These are phyloP conservation scores for Globisporangium barbulae DNA, from an alignment of 352 stramenopile genomes.

Conservation along the genomic window DNA sequence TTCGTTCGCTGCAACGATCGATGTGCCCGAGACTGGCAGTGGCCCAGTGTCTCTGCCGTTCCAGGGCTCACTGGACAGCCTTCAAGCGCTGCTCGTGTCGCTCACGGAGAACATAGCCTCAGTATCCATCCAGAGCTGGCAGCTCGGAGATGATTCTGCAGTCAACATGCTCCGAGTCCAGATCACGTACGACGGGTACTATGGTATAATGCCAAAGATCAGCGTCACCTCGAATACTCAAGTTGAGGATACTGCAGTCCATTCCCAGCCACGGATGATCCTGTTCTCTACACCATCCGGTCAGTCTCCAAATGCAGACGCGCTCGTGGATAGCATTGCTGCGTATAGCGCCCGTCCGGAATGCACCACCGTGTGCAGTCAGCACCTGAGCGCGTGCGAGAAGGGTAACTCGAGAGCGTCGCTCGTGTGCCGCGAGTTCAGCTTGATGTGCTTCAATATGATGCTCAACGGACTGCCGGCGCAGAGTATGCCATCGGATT, in stretches of 20 bases:
- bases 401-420: slow-evolving; percentile 5
- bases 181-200: slow-evolving; percentile 8
- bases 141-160: background rate
- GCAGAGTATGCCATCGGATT: background rate
- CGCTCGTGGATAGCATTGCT: background rate
- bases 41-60: background rate
- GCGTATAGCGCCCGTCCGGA: background rate
- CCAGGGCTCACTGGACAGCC: slow-evolving; percentile 1
- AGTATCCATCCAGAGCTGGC: background rate
- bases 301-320: background rate
- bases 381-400: background rate
- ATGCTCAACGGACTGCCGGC: background rate
- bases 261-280: background rate
- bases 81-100: slow-evolving; percentile 2
- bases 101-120: background rate
- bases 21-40: background rate
- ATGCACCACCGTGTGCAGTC: slow-evolving; percentile 5
- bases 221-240: background rate
- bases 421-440: slow-evolving; percentile 14
- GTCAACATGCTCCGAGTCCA: slow-evolving; percentile 3
- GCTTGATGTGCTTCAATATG: slow-evolving; percentile 13
- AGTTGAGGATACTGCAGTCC: background rate
- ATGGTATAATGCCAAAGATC: slow-evolving; percentile 5
- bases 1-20: background rate
- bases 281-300: background rate